Evolutionary conservation across 2,329 filamentous ascomycete species (phyloP), one percentile per base, ranked within the genome.

Genomic region (Aspergillus texensis): DNA sequence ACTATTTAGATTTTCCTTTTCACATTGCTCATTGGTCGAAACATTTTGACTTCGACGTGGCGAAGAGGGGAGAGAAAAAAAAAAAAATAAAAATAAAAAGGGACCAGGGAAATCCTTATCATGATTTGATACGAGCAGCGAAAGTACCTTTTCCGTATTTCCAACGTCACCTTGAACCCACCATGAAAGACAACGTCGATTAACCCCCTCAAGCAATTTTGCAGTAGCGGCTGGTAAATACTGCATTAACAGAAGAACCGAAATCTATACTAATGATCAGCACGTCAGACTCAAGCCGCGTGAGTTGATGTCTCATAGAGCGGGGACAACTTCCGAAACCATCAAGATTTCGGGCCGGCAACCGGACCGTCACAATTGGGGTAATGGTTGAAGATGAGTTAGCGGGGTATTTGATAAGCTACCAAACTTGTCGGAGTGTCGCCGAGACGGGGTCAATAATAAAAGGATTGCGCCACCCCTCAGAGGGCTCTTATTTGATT

Each of bases 331-430:
- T 16, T 55, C 34, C 34, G 52, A 32, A 24, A 24, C 19, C 28
- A 34, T 30, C 48, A 52, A 46, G 16, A 57, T 55, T 10, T 55
- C 34, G 52, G 52, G 12, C 52, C 52, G 52, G 34, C n/a, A 21
- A 55, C 52, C 52, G 52, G 34, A 39, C 52, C 32, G 52, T 39
- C 11, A 19, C 4, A 26, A 26, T 39, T 39, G n/a, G 52, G 24
- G 52, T 26, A 55, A 39, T 26, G 8, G n/a, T 55, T n/a, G 30
- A 26, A 39, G 32, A 55, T 55, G 11, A 55, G 52, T 41, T 57
- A 43, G 62, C 54, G 62, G 62, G 62, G 62, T 48, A 52, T 39
- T 39, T 32, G 50, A 55, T 55, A 39, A 36, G 52, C 52, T 55
- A 26, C 52, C 10, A 26, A 21, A 54, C 16, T 54, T 50, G 12